Evolutionary conservation across 257 asterid species (phyloP).

Genomic region (Solanum peruvianum): DNA sequence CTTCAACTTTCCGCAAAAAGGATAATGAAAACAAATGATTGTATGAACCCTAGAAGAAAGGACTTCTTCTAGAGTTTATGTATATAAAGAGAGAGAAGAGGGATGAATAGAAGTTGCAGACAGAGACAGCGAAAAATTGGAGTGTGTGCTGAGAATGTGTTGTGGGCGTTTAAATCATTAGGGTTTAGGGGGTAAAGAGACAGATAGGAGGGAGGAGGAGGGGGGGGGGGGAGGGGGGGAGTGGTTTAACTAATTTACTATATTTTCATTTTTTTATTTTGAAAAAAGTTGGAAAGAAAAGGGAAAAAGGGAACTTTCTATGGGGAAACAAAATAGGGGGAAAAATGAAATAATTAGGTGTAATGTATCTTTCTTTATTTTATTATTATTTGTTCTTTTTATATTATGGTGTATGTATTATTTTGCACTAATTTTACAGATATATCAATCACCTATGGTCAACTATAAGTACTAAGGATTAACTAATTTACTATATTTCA

Average conservation of each 20-base stretch:
- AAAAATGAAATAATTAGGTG: neutral
- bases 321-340: neutral
- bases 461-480: neutral
- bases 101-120: neutral
- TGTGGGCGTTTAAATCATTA: conserved; percentile 6
- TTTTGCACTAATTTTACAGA: neutral
- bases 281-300: neutral
- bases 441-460: neutral
- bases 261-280: neutral
- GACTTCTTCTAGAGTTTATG: neutral
- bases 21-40: neutral
- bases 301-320: neutral
- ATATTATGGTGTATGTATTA: neutral
- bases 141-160: neutral
- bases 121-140: neutral
- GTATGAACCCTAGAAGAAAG: neutral
- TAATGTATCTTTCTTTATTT: neutral
- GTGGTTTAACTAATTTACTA: neutral
- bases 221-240: neutral
- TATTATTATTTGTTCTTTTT: too few relatives aligned
- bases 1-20: neutral
- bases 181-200: conserved; percentile 2
- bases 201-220: neutral
- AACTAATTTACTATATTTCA: neutral
- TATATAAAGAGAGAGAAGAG: neutral